These are phyloP conservation scores for Neofusicoccum kwambonambiense DNA, from an alignment of 2,329 filamentous ascomycete species.

Conservation along the genomic window DNA sequence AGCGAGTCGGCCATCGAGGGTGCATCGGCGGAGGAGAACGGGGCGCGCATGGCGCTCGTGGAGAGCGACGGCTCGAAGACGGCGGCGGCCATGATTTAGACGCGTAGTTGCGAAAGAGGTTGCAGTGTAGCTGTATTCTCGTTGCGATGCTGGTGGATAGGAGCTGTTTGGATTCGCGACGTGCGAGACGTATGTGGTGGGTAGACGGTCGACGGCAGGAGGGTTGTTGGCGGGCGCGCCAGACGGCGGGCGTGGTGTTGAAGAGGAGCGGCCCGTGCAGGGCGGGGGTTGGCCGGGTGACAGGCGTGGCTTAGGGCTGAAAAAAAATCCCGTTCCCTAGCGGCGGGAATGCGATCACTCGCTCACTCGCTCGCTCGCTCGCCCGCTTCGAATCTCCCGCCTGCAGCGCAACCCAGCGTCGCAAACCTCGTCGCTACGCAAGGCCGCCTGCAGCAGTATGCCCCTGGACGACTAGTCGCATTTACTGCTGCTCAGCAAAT, in stretches of 20 bases:
- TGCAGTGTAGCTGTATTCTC: too few relatives aligned
- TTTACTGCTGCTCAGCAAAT: not conserved
- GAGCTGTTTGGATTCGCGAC: not conserved
- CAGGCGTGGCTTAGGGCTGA: not conserved
- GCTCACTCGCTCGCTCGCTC: not conserved
- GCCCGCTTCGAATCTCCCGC: not conserved
- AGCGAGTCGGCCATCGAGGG: constrained; percentile 74
- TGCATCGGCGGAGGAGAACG: constrained; percentile 54
- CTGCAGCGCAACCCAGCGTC: not conserved
- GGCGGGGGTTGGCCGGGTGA: not conserved
- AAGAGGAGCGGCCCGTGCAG: not conserved
- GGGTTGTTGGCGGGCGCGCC: not conserved
- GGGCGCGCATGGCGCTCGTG: constrained; percentile 59
- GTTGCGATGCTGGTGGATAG: not conserved
- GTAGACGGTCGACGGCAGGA: not conserved
- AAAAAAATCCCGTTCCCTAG: constrained; percentile 1
- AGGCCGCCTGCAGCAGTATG: not conserved
- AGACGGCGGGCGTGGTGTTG: not conserved
- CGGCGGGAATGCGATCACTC: constrained; percentile 7
- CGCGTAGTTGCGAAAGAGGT: not conserved
- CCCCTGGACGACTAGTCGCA: not conserved
- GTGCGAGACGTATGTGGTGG: not conserved
- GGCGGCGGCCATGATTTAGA: constrained; percentile 42
- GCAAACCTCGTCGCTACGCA: not conserved
- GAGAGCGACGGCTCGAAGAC: constrained; percentile 70